A percentile compares a stretch with the other conserved stretches of the same genome.
Evolutionary conservation across 495 filamentous ascomycete species (phyloP).

Genomic region (Penicillium pancosmium): DNA sequence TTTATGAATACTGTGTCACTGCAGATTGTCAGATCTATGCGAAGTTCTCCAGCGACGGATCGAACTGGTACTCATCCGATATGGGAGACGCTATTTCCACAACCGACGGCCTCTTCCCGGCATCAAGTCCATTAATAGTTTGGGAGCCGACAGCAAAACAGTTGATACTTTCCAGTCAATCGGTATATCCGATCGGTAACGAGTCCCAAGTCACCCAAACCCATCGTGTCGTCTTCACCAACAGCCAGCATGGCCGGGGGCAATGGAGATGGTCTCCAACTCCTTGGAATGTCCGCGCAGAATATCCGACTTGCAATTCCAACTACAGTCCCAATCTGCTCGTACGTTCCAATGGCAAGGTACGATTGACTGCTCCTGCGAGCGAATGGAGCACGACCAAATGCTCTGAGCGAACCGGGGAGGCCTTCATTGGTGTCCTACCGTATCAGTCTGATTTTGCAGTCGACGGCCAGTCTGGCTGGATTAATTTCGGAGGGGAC

Average conservation of each 20-base stretch:
- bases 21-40: neutral
- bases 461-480: neutral
- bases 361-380: conserved; percentile 3
- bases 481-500: neutral
- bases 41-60: neutral
- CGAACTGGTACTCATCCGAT: neutral
- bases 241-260: neutral
- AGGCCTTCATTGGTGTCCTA: neutral
- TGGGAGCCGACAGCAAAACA: conserved; percentile 1
- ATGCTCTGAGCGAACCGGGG: conserved; percentile 4
- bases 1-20: neutral
- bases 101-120: neutral
- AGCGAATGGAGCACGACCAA: neutral
- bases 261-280: conserved; percentile 6
- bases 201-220: neutral
- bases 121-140: conserved; percentile 5
- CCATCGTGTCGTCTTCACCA: neutral
- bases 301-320: neutral
- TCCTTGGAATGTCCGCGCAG: conserved; percentile 1
- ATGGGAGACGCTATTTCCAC: neutral
- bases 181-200: neutral
- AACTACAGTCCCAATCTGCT: conserved; percentile 5
- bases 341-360: neutral
- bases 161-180: conserved; percentile 1
- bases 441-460: conserved; percentile 4